A percentile compares a stretch with the other conserved stretches of the same genome.
phyloP scores from a whole-genome alignment of 257 asterid species.

The Lycium barbarum region DNA sequence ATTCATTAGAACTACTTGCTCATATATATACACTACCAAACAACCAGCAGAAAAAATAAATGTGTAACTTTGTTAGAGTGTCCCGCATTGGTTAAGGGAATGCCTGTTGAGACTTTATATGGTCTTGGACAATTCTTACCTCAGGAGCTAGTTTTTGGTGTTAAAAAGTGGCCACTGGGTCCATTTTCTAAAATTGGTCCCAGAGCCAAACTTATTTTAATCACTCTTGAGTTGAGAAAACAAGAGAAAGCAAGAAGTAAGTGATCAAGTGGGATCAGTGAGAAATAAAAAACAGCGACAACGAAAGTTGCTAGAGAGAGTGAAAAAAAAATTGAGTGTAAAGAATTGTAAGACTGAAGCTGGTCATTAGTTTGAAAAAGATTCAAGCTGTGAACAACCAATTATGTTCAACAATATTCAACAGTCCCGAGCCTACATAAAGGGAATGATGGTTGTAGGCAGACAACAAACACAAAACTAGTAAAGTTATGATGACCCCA shows the following conservation, averaged over 20 bases:
- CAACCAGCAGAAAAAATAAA: slow-evolving; percentile 9
- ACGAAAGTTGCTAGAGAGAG: background rate
- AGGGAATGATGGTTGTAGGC: background rate
- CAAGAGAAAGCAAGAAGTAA: background rate
- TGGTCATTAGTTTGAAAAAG: background rate
- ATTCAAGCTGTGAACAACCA: background rate
- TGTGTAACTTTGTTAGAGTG: slow-evolving; percentile 2
- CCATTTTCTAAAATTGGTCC: background rate
- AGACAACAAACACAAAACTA: background rate
- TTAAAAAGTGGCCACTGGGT: background rate
- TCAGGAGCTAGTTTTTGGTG: background rate
- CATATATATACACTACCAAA: background rate
- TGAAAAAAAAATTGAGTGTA: background rate
- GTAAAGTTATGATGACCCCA: background rate
- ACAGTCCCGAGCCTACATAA: background rate
- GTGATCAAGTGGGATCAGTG: background rate
- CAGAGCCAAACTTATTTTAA: background rate
- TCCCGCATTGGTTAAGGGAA: background rate
- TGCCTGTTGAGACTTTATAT: background rate
- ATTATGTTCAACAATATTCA: slow-evolving; percentile 11
- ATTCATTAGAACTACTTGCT: slow-evolving; percentile 13
- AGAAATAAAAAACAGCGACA: background rate
- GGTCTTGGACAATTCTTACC: background rate
- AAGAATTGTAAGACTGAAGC: background rate
- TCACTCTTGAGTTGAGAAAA: slow-evolving; percentile 11